Conservation (phyloP, 1,284 basidiomycete genomes). For the Puccinia hordei region DNA sequence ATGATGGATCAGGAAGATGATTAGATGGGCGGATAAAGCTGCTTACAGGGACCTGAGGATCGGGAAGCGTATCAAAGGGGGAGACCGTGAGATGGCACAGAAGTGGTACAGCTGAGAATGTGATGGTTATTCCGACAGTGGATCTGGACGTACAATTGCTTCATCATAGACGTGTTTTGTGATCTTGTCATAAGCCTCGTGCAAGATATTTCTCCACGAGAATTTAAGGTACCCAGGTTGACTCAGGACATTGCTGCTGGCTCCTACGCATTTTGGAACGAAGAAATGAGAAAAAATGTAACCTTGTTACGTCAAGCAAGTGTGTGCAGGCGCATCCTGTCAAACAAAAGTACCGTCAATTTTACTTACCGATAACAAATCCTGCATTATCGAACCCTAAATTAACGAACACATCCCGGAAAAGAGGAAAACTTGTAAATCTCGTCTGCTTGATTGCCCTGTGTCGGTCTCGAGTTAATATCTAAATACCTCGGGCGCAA, state of each 20-base stretch:
- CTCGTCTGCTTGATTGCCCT: not conserved
- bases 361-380: conserved; percentile 33
- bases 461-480: not conserved
- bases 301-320: too few relatives aligned
- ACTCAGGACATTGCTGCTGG: conserved; percentile 45
- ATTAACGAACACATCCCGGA: not conserved
- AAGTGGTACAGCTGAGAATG: not conserved
- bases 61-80: too few relatives aligned
- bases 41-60: conserved; percentile 31
- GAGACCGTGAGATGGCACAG: too few relatives aligned
- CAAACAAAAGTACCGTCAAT: not conserved
- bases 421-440: not conserved
- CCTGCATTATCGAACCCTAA: conserved; percentile 45
- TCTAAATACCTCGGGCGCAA: conserved; percentile 1
- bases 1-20: not conserved
- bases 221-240: conserved; percentile 30
- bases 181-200: conserved; percentile 17
- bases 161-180: conserved; percentile 42
- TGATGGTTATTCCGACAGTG: not conserved
- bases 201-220: conserved; percentile 25
- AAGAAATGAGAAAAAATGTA: too few relatives aligned
- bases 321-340: too few relatives aligned
- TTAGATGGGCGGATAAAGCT: not conserved
- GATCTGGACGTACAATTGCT: conserved; percentile 40
- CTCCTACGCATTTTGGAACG: not conserved